Base-by-base conservation (phyloP, 495 filamentous ascomycete genomes). In the Xylona heveae region DNA sequence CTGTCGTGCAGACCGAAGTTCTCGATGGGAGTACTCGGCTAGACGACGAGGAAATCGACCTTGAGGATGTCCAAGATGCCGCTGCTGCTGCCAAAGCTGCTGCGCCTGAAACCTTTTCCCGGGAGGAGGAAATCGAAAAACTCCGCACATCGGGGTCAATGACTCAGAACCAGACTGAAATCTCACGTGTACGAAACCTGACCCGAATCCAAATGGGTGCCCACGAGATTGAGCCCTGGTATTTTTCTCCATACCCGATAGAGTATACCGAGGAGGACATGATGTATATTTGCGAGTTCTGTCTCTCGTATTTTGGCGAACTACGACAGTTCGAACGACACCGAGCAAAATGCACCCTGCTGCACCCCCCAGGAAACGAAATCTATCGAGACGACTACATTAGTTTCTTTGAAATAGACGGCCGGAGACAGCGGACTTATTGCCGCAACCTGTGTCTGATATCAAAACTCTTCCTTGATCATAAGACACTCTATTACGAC, bases 401-500 rank as follows among this genome's bases (percentile, higher is more conserved):
- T 13, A 88, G 78, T 3, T 95, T 95, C 57, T 97, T 92, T 43
- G 88, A 97, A 52, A 90, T 97, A 38, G 88, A 97, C 45, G 88
- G 88, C 3, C 68, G 83, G 10, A 65, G 88, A n/a, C 88, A 97
- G 45, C 66, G 85, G 7, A 90, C 79, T 2, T 97, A 83, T 83
- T 95, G 90, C 40, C 80, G 88, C 4, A 97, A 97, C 42, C 63
- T 97, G 15, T 95, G 88, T 51, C 61, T 97, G 0, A 62, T 97
- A 4, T 81, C 70, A 36, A 97, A 97, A 47, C 75, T 94, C 47
- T 97, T 97, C 55, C 70, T 97, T 17, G 88, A 95, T 43, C 88
- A 95, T 58, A 97, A 97, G 52, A 95, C 88, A 5, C 75, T 97
- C n/a, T 97, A 93, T 63, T 97, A 95, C 56, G 88, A 97, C 44